These are phyloP conservation scores for Boletus subcaerulescens DNA, from an alignment of 768 basidiomycete genomes.

Conservation along the genomic window DNA sequence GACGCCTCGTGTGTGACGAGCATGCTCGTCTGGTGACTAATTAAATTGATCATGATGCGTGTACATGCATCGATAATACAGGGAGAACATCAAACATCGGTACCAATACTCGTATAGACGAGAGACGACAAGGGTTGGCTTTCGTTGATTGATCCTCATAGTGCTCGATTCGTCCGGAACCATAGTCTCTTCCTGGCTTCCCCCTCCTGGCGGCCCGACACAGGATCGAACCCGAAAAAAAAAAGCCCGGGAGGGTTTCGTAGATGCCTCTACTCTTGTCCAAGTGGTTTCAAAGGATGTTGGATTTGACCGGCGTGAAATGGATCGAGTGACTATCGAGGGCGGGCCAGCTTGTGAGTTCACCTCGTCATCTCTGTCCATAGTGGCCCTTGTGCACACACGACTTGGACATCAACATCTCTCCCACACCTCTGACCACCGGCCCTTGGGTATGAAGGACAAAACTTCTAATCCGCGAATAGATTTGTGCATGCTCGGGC, in stretches of 20 bases:
- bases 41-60: not conserved
- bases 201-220: not conserved
- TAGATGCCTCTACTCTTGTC: too few relatives aligned
- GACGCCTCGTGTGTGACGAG: not conserved
- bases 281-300: too few relatives aligned
- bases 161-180: not conserved
- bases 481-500: too few relatives aligned
- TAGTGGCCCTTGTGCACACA: too few relatives aligned
- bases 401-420: too few relatives aligned
- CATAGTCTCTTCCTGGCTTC: not conserved
- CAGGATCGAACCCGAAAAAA: not conserved
- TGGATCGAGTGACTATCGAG: too few relatives aligned
- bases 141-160: not conserved
- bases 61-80: constrained; percentile 4
- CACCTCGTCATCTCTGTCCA: not conserved
- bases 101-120: not conserved
- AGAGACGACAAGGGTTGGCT: not conserved
- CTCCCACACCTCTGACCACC: too few relatives aligned
- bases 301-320: too few relatives aligned
- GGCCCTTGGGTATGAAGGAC: too few relatives aligned
- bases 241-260: not conserved
- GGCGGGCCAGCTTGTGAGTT: not conserved
- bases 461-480: too few relatives aligned
- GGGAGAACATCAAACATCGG: not conserved
- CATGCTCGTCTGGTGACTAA: not conserved